Conservation (phyloP, 176 grass and related monocot species). For the Tillandsia leiboldiana region DNA sequence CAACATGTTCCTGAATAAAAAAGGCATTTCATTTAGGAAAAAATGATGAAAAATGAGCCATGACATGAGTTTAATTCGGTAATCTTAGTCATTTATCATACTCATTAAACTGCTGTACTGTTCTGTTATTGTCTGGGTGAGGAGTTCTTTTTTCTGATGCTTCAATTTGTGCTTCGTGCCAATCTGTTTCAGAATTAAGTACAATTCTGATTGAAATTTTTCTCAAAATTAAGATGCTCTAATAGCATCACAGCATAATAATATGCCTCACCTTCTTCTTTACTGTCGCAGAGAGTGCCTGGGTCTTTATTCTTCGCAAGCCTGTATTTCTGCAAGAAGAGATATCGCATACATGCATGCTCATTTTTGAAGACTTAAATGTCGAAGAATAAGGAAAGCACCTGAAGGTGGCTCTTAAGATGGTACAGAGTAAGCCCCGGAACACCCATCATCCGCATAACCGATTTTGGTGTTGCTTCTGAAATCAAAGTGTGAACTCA, state of each 20-base stretch:
- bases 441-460: slow-evolving; percentile 65
- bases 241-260: neutral
- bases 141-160: neutral
- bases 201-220: neutral
- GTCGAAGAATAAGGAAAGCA: neutral
- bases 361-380: neutral
- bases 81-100: slow-evolving; percentile 3
- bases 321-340: slow-evolving; percentile 58
- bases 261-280: slow-evolving; percentile 15
- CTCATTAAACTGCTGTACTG: slow-evolving; percentile 2
- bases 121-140: slow-evolving; percentile 8
- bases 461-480: slow-evolving; percentile 85
- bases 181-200: no score
- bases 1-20: slow-evolving; percentile 28
- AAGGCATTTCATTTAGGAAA: neutral
- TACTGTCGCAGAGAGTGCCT: neutral
- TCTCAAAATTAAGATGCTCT: no score
- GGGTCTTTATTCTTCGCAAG: slow-evolving; percentile 34
- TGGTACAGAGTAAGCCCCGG: slow-evolving; percentile 77
- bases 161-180: neutral
- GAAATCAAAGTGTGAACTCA: slow-evolving; percentile 19
- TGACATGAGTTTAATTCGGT: neutral
- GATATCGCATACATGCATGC: neutral
- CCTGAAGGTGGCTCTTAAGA: slow-evolving; percentile 96
- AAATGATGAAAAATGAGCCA: neutral